Conservation (phyloP, 2,329 filamentous ascomycete species). For the Pyrenophora graminea region DNA sequence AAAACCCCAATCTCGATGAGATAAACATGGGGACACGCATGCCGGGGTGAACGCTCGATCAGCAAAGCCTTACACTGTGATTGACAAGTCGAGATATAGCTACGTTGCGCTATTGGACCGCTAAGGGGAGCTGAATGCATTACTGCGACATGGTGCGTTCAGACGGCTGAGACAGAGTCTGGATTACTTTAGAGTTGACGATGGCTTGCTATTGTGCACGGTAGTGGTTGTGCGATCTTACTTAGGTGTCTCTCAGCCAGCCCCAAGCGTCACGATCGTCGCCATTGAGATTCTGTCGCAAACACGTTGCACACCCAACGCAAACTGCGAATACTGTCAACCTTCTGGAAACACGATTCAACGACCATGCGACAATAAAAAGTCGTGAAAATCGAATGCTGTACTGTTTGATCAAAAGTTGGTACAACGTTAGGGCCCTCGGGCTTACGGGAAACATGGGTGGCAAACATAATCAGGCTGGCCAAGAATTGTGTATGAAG, state of each 20-base stretch:
- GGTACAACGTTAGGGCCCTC: background rate
- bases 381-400: background rate
- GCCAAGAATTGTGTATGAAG: background rate
- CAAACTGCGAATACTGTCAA: background rate
- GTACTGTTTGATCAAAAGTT: accelerated
- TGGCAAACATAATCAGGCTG: no score
- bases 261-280: background rate
- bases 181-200: background rate
- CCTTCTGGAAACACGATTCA: background rate
- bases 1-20: no score
- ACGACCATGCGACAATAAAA: background rate
- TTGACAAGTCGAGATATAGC: no score
- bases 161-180: background rate
- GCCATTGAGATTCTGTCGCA: background rate
- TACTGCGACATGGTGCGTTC: background rate
- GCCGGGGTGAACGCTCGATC: no score
- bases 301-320: background rate
- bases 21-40: no score
- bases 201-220: slow-evolving; percentile 2
- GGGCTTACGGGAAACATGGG: background rate
- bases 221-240: background rate
- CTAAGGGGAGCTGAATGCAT: background rate
- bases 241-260: background rate
- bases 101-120: no score
- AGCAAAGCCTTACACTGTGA: no score